Evolutionary conservation across 495 filamentous ascomycete species (phyloP).

Genomic region (Talaromyces nanjingensis): DNA sequence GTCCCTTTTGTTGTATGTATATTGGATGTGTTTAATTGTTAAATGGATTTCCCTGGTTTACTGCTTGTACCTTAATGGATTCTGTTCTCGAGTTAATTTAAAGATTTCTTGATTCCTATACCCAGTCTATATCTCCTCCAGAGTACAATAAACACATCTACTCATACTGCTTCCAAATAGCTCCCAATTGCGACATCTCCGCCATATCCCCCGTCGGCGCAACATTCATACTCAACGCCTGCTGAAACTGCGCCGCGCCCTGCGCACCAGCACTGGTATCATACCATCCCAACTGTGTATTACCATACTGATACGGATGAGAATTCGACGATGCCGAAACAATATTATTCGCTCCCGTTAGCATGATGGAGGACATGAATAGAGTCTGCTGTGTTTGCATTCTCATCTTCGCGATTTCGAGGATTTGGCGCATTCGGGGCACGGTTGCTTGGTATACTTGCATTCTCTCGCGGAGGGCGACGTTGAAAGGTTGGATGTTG

Average conservation of each 20-base stretch:
- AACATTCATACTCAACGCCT: slow-evolving; percentile 8
- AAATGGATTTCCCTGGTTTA: neutral
- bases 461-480: slow-evolving; percentile 13
- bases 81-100: neutral
- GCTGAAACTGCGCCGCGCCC: slow-evolving; percentile 9
- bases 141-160: neutral
- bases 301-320: slow-evolving; percentile 5
- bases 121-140: neutral
- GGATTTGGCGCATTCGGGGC: slow-evolving; percentile 17
- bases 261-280: slow-evolving; percentile 8
- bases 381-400: slow-evolving; percentile 9
- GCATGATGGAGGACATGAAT: slow-evolving; percentile 9
- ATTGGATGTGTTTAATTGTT: neutral
- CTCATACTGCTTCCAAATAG: slow-evolving; percentile 9
- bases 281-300: slow-evolving; percentile 7
- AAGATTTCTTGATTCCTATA: neutral
- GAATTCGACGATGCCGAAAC: neutral
- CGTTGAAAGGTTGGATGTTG: slow-evolving; percentile 11
- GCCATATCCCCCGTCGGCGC: slow-evolving; percentile 6
- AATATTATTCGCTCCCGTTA: slow-evolving; percentile 8
- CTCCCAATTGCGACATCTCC: slow-evolving; percentile 7
- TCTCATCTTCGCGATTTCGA: slow-evolving; percentile 15
- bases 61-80: neutral
- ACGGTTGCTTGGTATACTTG: slow-evolving; percentile 17
- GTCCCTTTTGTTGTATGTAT: neutral